phyloP scores from a whole-genome alignment of 768 basidiomycete genomes.

The Pleurotus citrinopileatus region DNA sequence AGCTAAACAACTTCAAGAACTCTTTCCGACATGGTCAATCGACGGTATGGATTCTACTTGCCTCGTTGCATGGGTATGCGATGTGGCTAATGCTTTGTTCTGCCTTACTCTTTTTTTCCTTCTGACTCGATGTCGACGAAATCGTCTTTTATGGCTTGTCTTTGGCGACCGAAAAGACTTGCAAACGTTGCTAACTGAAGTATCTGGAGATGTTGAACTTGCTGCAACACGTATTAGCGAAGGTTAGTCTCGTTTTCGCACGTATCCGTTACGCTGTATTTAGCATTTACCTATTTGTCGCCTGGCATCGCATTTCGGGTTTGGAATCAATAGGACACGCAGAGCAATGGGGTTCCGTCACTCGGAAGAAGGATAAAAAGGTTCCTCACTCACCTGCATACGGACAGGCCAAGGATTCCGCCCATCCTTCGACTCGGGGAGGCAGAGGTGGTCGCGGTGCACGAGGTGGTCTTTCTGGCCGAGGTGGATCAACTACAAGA shows the following conservation, averaged over 20 bases:
- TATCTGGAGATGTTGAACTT: conserved; percentile 62
- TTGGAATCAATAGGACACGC: conserved; percentile 51
- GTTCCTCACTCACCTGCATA: conserved; percentile 32
- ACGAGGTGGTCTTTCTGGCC: conserved; percentile 53
- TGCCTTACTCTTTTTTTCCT: conserved; percentile 15
- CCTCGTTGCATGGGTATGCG: conserved; percentile 19
- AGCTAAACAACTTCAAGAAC: conserved; percentile 63
- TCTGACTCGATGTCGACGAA: neutral
- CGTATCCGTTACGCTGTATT: neutral
- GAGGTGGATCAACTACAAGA: conserved; percentile 50
- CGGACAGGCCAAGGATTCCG: conserved; percentile 48
- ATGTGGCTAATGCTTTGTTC: conserved; percentile 20
- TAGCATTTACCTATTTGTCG: too few relatives aligned
- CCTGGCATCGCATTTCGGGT: conserved; percentile 4
- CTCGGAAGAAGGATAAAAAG: conserved; percentile 89
- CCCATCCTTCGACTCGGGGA: conserved; percentile 36
- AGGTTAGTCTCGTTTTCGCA: conserved; percentile 39
- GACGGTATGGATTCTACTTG: conserved; percentile 49
- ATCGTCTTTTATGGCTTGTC: neutral
- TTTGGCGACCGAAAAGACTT: conserved; percentile 45
- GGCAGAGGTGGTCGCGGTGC: conserved; percentile 55
- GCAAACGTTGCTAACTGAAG: conserved; percentile 63
- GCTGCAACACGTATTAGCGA: conserved; percentile 77
- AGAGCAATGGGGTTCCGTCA: conserved; percentile 81
- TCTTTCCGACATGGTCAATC: conserved; percentile 66